These are phyloP conservation scores for Sphagnurus paluster DNA, from an alignment of 1,284 basidiomycete species.

Conservation along the genomic window DNA sequence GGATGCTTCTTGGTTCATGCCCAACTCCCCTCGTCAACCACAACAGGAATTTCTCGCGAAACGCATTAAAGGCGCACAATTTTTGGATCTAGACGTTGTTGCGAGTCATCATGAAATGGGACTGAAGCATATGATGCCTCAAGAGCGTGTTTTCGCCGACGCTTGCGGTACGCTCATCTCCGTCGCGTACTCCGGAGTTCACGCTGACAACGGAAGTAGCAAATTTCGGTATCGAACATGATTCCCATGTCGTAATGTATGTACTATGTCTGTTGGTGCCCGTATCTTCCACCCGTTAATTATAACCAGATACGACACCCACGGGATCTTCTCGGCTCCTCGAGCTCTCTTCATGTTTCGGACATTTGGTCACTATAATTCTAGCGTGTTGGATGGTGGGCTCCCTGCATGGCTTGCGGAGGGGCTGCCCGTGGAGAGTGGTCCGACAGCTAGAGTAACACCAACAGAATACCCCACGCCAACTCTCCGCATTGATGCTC, in stretches of 20 bases:
- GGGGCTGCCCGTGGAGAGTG: constrained; percentile 63
- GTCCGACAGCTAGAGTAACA: constrained; percentile 30
- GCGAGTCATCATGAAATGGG: constrained; percentile 70
- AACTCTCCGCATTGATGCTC: constrained; percentile 43
- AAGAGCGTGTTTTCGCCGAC: constrained; percentile 67
- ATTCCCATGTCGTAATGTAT: constrained; percentile 83
- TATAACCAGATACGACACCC: constrained; percentile 73
- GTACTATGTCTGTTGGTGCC: constrained; percentile 24
- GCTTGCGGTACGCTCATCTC: constrained; percentile 66
- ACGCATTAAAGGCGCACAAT: constrained; percentile 75
- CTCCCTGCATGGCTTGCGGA: constrained; percentile 83
- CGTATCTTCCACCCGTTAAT: constrained; percentile 10
- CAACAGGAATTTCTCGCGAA: constrained; percentile 64
- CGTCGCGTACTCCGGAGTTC: background rate
- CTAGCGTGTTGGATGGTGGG: constrained; percentile 88
- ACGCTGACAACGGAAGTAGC: constrained; percentile 38
- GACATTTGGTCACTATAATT: constrained; percentile 82
- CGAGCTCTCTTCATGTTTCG: constrained; percentile 92
- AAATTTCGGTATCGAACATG: constrained; percentile 70
- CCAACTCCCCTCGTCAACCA: constrained; percentile 69
- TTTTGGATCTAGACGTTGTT: constrained; percentile 84
- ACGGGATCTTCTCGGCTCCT: constrained; percentile 88
- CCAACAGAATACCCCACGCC: constrained; percentile 56
- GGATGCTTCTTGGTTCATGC: constrained; percentile 91
- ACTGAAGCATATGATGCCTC: constrained; percentile 94